Evolutionary conservation across 768 basidiomycete species (phyloP), one percentile per base, ranked within the genome.

Genomic region (Phlebiopsis gigantea): DNA sequence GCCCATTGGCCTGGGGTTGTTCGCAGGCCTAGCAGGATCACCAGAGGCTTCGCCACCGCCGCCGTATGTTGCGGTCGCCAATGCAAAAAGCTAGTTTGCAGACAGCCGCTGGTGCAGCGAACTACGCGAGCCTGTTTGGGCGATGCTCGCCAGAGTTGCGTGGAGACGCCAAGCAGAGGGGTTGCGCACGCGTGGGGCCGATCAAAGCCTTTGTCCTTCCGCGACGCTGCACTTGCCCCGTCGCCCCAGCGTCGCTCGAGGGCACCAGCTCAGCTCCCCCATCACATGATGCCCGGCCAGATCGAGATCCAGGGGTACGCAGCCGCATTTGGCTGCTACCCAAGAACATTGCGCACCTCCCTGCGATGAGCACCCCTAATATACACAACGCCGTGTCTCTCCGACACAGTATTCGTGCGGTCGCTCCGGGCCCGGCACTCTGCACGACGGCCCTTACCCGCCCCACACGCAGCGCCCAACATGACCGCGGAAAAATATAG

Each of bases 1-100:
- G 6, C 5, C 22, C 19, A 52, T 62, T 59, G 51, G 59, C 51
- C 60, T 58, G 60, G 57, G 60, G 60, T 25, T 24, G n/a, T 57
- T 50, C 53, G 57, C 42, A 43, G 41, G 30, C 42, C 10, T 15
- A 47, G 31, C 55, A 56, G 55, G 55, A n/a, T n/a, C 29, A 56
- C 55, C 21, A 48, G 25, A 34, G 31, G 12, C n/a, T 30, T 29
- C 21, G 50, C 31, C 24, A n/a, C 8, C 31, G 34, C 50, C 50
- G 50, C 31, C 21, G 50, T 22, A 4, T 5, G n/a, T 9, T 8
- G 50, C 2, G 8, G 50, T 10, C 6, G 50, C 15, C 49, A 25
- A 51, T 30, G 50, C 50, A 51, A 51, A 48, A 51, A 51, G 50
- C 50, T 51, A 51, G 30, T 51, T 51, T 51, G 2, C 34, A 1